Conservation (phyloP, 148 eudicot genomes). For the Talinum fruticosum region DNA sequence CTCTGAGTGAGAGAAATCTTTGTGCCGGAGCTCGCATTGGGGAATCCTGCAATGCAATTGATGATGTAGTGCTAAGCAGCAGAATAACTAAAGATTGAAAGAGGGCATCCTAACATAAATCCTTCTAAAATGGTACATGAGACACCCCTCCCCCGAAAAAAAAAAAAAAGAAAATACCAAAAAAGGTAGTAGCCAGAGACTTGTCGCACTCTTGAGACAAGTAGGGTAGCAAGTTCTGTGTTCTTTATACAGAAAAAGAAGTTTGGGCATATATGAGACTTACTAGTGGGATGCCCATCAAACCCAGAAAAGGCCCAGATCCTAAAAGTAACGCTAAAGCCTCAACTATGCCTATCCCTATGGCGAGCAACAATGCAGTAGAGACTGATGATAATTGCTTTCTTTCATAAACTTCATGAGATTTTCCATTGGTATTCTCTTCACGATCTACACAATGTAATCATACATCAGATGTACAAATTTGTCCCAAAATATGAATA, state of each 20-base stretch:
- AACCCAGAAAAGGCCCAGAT: slow-evolving; percentile 69
- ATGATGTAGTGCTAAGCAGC: background rate
- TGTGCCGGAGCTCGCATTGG: slow-evolving; percentile 76
- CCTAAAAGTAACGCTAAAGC: slow-evolving; percentile 73
- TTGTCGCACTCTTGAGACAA: background rate
- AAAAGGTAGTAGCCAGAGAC: background rate
- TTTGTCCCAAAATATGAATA: background rate
- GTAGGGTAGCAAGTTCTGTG: background rate
- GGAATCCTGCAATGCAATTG: slow-evolving; percentile 49
- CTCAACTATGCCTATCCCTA: slow-evolving; percentile 81
- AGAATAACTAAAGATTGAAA: background rate
- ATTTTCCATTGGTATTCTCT: slow-evolving; percentile 41
- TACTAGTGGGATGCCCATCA: slow-evolving; percentile 84
- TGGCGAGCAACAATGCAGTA: slow-evolving; percentile 73
- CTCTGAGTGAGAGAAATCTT: slow-evolving; percentile 70
- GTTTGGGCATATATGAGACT: slow-evolving; percentile 17
- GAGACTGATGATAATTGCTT: slow-evolving; percentile 90
- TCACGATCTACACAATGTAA: slow-evolving; percentile 14
- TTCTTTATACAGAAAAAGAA: background rate
- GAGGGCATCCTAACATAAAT: background rate
- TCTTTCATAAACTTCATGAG: slow-evolving; percentile 34
- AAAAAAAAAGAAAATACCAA: no score
- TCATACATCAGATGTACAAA: background rate
- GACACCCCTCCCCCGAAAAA: no score
- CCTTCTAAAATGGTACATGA: background rate